These are phyloP conservation scores for Alternaria alternata DNA, from an alignment of 2,329 filamentous ascomycete genomes.

Conservation along the genomic window DNA sequence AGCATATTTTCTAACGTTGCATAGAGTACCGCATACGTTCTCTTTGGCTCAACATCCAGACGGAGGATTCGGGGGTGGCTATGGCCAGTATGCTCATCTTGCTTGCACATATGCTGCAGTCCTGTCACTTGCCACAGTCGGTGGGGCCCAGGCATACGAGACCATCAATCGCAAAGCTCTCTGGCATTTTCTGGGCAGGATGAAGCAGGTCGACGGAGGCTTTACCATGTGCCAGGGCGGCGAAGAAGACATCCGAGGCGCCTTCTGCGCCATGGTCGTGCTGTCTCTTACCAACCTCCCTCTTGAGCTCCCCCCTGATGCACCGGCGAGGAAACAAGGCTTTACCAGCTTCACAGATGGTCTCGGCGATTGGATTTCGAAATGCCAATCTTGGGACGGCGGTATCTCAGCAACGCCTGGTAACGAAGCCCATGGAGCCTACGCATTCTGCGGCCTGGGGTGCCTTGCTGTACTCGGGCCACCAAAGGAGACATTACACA, in stretches of 20 bases:
- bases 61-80: constrained; percentile 93
- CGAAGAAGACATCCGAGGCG: constrained; percentile 92
- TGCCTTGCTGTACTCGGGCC: constrained; percentile 86
- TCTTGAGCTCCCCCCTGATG: constrained; percentile 76
- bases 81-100: constrained; percentile 87
- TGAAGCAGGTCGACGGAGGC: constrained; percentile 90
- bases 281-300: constrained; percentile 86
- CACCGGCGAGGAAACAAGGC: constrained; percentile 65
- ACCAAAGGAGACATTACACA: constrained; percentile 76
- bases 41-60: constrained; percentile 79
- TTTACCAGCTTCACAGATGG: constrained; percentile 72
- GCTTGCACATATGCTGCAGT: constrained; percentile 88
- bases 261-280: constrained; percentile 88
- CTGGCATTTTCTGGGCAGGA: constrained; percentile 87
- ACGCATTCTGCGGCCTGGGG: constrained; percentile 92
- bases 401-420: constrained; percentile 87
- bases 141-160: constrained; percentile 75
- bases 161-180: constrained; percentile 82
- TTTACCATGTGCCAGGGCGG: constrained; percentile 87
- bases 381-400: constrained; percentile 95
- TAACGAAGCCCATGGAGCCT: constrained; percentile 93
- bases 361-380: constrained; percentile 79
- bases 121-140: constrained; percentile 79
- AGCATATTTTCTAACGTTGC: constrained; percentile 21
- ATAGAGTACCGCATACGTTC: constrained; percentile 74